Evolutionary conservation across 768 basidiomycete species (phyloP).

Genomic region (Neoboletus brunneissimus): DNA sequence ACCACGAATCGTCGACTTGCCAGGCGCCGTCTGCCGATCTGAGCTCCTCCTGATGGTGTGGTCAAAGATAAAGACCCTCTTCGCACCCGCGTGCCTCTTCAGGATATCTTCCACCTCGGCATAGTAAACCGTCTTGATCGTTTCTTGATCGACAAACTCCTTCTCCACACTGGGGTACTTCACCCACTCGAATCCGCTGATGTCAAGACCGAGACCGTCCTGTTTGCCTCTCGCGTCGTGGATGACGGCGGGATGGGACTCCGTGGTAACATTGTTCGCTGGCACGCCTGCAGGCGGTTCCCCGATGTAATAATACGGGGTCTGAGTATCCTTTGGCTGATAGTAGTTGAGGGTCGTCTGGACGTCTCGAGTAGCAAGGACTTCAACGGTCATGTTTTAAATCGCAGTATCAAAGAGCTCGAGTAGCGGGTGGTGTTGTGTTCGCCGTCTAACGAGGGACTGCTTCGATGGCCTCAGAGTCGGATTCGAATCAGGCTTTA

Average conservation of each 20-base stretch:
- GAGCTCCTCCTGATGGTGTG: constrained; percentile 35
- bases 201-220: constrained; percentile 28
- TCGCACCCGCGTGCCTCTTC: constrained; percentile 32
- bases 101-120: constrained; percentile 38
- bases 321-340: constrained; percentile 21
- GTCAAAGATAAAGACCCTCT: constrained; percentile 32
- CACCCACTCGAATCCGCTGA: constrained; percentile 39
- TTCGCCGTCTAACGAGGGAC: neutral
- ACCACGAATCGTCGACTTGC: constrained; percentile 11
- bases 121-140: constrained; percentile 37
- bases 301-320: constrained; percentile 26
- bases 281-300: constrained; percentile 22
- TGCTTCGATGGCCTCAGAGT: neutral
- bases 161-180: constrained; percentile 33
- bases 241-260: constrained; percentile 11
- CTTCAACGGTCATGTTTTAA: constrained; percentile 19
- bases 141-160: constrained; percentile 36
- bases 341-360: constrained; percentile 38
- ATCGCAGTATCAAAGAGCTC: neutral
- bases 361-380: constrained; percentile 31
- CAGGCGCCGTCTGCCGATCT: neutral
- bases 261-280: constrained; percentile 25
- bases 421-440: neutral
- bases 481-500: neutral
- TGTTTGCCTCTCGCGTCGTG: constrained; percentile 4